Percentiles rank a stretch among this genome's conserved stretches.
These are phyloP conservation scores for Lipomyces japonicus DNA, from an alignment of 805 yeast genomes.

Conservation along the genomic window DNA sequence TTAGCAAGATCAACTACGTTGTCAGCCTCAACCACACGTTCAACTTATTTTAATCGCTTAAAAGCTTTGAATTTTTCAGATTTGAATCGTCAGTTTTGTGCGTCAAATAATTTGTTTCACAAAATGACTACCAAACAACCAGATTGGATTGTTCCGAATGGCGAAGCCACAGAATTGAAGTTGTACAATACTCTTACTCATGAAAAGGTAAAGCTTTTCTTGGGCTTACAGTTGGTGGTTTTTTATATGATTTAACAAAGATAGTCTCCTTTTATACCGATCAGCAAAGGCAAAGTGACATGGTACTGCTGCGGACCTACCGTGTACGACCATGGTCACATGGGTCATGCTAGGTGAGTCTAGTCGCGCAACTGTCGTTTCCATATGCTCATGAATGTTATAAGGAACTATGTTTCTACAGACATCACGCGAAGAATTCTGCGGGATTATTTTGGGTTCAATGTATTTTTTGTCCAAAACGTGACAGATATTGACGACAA, in stretches of 20 bases:
- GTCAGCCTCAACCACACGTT: too few relatives aligned
- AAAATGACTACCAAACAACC: constrained; percentile 45
- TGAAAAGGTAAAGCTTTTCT: constrained; percentile 52
- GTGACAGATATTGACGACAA: constrained; percentile 99
- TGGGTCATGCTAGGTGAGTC: constrained; percentile 85
- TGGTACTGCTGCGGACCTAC: constrained; percentile 99
- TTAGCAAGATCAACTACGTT: too few relatives aligned
- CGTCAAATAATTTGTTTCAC: too few relatives aligned
- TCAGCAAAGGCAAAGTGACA: constrained; percentile 55
- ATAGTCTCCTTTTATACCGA: constrained; percentile 56
- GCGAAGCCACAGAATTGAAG: constrained; percentile 16
- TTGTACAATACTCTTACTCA: constrained; percentile 58
- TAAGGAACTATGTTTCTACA: constrained; percentile 83
- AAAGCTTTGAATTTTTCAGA: too few relatives aligned
- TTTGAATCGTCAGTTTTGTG: too few relatives aligned
- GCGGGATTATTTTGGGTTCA: constrained; percentile 88
- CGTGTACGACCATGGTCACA: constrained; percentile 90
- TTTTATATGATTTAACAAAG: not conserved
- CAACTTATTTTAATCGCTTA: too few relatives aligned
- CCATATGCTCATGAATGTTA: not conserved
- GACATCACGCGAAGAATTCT: constrained; percentile 88
- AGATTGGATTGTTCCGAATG: constrained; percentile 47
- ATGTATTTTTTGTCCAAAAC: constrained; percentile 84
- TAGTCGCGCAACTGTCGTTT: not conserved
- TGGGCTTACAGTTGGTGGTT: not conserved